These are phyloP conservation scores for Penicillium coprophilum DNA, from an alignment of 495 filamentous ascomycete genomes.

Conservation along the genomic window DNA sequence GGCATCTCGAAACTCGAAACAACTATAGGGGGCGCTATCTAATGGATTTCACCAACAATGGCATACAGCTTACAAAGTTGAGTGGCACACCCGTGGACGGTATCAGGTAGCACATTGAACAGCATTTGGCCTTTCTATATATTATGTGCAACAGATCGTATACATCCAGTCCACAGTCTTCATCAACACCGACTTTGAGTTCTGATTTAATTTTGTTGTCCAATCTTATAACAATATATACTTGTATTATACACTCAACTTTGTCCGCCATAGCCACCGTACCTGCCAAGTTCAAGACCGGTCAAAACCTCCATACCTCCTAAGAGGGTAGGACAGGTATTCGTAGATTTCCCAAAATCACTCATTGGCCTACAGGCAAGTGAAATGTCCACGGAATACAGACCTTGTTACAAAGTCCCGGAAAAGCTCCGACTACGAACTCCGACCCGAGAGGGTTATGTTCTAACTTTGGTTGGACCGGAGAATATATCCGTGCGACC, in stretches of 20 bases:
- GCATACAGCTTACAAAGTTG: background rate
- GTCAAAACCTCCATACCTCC: background rate
- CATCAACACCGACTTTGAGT: background rate
- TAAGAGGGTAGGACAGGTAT: background rate
- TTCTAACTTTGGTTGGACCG: conserved; percentile 69
- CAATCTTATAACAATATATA: background rate
- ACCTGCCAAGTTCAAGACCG: too few species aligned
- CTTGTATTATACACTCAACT: background rate
- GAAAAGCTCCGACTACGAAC: conserved; percentile 54
- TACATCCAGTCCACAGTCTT: background rate
- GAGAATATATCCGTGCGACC: conserved; percentile 73
- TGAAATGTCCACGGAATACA: conserved; percentile 64
- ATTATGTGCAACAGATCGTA: background rate
- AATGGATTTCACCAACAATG: background rate
- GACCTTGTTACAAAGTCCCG: conserved; percentile 81
- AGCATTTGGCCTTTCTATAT: background rate
- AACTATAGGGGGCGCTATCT: background rate
- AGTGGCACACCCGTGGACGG: background rate
- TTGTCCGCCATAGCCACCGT: background rate
- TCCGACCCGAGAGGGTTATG: conserved; percentile 73
- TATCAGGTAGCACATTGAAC: background rate
- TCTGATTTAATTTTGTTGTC: background rate
- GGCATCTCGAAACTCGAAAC: background rate
- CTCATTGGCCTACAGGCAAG: conserved; percentile 54
- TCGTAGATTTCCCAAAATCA: background rate